phyloP scores from a whole-genome alignment of 805 yeast species.

The Teunomyces barrocoloradensis region DNA sequence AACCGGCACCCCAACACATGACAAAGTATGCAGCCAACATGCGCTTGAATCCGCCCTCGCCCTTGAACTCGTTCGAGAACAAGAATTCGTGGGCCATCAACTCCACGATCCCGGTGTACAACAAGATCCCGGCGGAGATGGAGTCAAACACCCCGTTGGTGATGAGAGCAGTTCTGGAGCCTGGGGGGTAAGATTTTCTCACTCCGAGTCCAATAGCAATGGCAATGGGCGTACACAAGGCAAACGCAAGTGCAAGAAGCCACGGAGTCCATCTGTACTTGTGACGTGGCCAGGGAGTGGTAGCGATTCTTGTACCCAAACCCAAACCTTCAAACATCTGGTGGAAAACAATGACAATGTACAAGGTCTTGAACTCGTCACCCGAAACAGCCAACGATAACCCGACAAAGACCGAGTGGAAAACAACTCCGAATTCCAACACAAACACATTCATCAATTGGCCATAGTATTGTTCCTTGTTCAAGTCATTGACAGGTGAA shows the following conservation, averaged over 20 bases:
- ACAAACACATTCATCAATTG: slow-evolving; percentile 58
- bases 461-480: slow-evolving; percentile 50
- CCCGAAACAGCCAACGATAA: slow-evolving; percentile 76
- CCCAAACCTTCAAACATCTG: slow-evolving; percentile 88
- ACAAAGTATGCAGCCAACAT: slow-evolving; percentile 51
- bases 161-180: slow-evolving; percentile 30
- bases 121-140: slow-evolving; percentile 33
- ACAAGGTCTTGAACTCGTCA: slow-evolving; percentile 67
- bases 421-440: slow-evolving; percentile 75
- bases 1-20: slow-evolving; percentile 66
- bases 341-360: slow-evolving; percentile 69
- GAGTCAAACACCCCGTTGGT: slow-evolving; percentile 35
- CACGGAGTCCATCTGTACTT: slow-evolving; percentile 47
- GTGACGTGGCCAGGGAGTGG: slow-evolving; percentile 50
- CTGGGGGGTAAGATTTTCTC: slow-evolving; percentile 30
- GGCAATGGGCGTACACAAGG: slow-evolving; percentile 32
- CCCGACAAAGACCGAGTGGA: slow-evolving; percentile 83
- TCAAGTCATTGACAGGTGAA: slow-evolving; percentile 32
- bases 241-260: slow-evolving; percentile 29
- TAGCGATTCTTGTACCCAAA: slow-evolving; percentile 72
- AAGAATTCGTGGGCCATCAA: slow-evolving; percentile 40
- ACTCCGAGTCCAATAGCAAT: slow-evolving; percentile 38
- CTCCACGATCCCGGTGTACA: slow-evolving; percentile 36
- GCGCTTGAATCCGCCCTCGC: slow-evolving; percentile 50
- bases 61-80: slow-evolving; percentile 55